A percentile compares a stretch with the other conserved stretches of the same genome.
Conservation (phyloP, 257 asterid species). For the Eustoma russellianum region DNA sequence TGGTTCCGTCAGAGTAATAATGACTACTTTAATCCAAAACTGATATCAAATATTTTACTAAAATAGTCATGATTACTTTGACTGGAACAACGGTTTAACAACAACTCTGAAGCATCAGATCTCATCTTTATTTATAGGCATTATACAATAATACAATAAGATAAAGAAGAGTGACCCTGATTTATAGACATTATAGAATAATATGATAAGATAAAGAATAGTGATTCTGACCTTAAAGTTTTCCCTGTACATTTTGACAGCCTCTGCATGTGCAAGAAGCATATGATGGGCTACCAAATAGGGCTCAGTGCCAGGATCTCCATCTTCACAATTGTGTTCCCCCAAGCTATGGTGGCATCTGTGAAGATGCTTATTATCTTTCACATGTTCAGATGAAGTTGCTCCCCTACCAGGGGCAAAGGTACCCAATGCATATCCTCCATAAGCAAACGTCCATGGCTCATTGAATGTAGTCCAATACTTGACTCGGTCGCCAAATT, state of each 20-base stretch:
- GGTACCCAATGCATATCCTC: not conserved
- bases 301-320: conserved; percentile 1
- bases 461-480: conserved; percentile 2
- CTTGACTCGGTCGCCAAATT: not conserved
- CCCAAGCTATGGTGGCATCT: not conserved
- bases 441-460: not conserved
- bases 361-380: not conserved
- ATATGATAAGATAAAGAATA: not conserved
- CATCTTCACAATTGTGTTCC: not conserved
- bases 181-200: not conserved
- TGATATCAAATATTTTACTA: no score
- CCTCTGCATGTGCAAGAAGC: conserved; percentile 10
- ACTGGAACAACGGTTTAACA: not conserved
- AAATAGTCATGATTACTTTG: not conserved
- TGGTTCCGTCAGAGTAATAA: no score
- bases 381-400: not conserved
- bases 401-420: not conserved
- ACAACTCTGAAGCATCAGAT: no score
- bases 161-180: not conserved
- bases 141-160: not conserved
- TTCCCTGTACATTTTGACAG: not conserved
- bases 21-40: no score
- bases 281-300: not conserved
- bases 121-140: not conserved
- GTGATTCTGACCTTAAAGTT: not conserved